Conservation (phyloP, 2,329 filamentous ascomycete species). For the Epichloe coenophiala region DNA sequence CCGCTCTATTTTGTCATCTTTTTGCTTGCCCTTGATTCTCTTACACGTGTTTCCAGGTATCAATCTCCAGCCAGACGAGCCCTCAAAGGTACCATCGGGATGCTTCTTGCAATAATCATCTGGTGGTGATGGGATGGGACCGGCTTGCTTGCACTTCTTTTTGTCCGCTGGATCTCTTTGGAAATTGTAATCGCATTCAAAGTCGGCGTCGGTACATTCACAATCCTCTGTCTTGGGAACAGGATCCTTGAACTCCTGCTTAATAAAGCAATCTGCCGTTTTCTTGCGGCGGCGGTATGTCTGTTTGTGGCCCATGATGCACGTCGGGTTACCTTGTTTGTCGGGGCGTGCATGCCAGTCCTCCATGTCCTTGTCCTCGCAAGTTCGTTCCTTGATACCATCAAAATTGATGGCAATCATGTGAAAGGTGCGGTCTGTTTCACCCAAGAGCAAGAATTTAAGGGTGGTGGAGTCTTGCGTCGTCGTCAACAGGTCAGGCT, state of each 20-base stretch:
- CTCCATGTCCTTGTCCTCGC: constrained; percentile 67
- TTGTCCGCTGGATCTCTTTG: constrained; percentile 48
- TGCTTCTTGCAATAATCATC: constrained; percentile 56
- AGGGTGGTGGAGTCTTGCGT: constrained; percentile 85
- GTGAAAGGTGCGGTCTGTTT: constrained; percentile 41
- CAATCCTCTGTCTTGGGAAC: constrained; percentile 58
- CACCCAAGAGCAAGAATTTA: constrained; percentile 72
- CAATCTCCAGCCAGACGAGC: constrained; percentile 79
- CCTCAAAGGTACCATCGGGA: constrained; percentile 60
- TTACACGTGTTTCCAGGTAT: constrained; percentile 75
- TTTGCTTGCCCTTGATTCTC: constrained; percentile 43
- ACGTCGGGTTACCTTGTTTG: constrained; percentile 66
- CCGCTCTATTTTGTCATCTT: constrained; percentile 60
- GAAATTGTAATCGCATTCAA: constrained; percentile 96
- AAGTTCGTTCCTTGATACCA: constrained; percentile 66
- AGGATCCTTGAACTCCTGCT: constrained; percentile 71
- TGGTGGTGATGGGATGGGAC: constrained; percentile 53
- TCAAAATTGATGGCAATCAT: constrained; percentile 74
- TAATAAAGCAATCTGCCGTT: constrained; percentile 77
- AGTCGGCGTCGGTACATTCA: constrained; percentile 71
- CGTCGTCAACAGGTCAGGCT: constrained; percentile 65
- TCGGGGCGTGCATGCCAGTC: constrained; percentile 78
- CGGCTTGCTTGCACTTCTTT: constrained; percentile 51
- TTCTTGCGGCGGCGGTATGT: constrained; percentile 76
- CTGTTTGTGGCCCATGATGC: constrained; percentile 93